Percentiles rank a stretch among this genome's conserved stretches.
Conservation (phyloP, 208 protist genomes). For the Wallacemonas sp. region DNA sequence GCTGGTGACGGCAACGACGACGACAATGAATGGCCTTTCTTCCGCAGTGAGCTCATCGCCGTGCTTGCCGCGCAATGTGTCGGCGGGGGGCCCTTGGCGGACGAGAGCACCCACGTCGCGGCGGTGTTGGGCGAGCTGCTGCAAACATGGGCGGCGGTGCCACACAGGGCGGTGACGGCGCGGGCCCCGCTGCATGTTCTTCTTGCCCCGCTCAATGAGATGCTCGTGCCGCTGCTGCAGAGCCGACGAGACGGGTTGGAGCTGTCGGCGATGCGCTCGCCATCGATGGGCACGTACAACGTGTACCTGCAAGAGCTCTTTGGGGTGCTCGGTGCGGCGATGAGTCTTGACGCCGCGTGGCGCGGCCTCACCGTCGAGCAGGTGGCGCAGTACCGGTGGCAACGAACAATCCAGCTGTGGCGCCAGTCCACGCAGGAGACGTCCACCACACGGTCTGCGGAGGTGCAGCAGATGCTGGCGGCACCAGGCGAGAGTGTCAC, state of each 20-base stretch:
- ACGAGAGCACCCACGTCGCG: constrained; percentile 36
- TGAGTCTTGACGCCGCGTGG: constrained; percentile 68
- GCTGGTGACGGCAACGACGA: constrained; percentile 1
- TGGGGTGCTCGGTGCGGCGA: constrained; percentile 54
- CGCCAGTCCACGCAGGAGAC: constrained; percentile 18
- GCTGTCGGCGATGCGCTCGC: constrained; percentile 27
- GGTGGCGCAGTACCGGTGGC: constrained; percentile 46
- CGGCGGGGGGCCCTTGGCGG: not conserved
- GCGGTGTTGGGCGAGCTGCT: constrained; percentile 52
- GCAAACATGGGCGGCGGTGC: constrained; percentile 61
- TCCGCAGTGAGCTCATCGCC: constrained; percentile 25
- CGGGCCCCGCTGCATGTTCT: constrained; percentile 67
- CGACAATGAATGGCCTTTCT: constrained; percentile 42
- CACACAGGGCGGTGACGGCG: constrained; percentile 46
- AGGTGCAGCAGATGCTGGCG: not conserved
- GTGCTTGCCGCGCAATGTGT: constrained; percentile 22
- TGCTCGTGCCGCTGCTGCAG: constrained; percentile 46
- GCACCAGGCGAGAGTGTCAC: constrained; percentile 3
- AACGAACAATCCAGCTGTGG: constrained; percentile 46
- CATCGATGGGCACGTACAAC: constrained; percentile 58
- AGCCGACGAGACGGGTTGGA: constrained; percentile 11
- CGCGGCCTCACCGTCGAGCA: constrained; percentile 26
- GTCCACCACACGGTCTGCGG: not conserved
- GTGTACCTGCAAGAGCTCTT: constrained; percentile 56
- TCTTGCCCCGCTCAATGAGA: constrained; percentile 67